Evolutionary conservation across 257 asterid genomes (phyloP), one percentile per base, ranked within the genome.

Genomic region (Verbena officinalis): DNA sequence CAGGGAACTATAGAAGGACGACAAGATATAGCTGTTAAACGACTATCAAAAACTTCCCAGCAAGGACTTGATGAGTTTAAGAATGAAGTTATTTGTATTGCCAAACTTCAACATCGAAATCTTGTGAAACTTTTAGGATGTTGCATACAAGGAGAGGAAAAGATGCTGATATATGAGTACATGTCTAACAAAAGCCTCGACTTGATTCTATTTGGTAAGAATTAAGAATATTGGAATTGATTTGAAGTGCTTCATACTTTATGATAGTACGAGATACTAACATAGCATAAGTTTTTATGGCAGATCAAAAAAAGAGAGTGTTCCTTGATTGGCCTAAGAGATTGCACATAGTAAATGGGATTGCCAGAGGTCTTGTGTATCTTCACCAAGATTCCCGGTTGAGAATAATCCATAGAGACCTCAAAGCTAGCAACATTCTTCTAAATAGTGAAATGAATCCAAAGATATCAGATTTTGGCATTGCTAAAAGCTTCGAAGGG

Each of bases 361-460:
- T 83, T 27, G 80, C 81, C 36, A 54, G 90, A 6, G 88, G 94
- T 2, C 71, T 86, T 12, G 38, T 78, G 59, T 83, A 81, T 54
- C 84, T 86, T 7, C 94, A 79, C 68, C 88, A 81, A 69, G 90
- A 86, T 74, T 83, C 93, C 0, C 68, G 73, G 12, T 66, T 83
- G 19, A 59, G 79, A 61, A 65, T 81, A 14, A 81, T 82, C 51
- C 84, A 78, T 33, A 38, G 85, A 58, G 89, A 80, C 67, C 79
- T 83, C 16, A 85, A 83, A 71, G 69, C 83, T 0, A 81, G 94
- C 81, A 83, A 83, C 19, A 70, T 83, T 17, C 66, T 86, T 27
- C 77, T 86, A 9, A 87, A 83, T 59, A 30, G 27, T 2, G 72
- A 75, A 4, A 67, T 78, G 73, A 75, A 78, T 52, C 88, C 94